Evolutionary conservation across 345 rosid species (phyloP), one percentile per base, ranked within the genome.

Genomic region (Excoecaria agallocha): DNA sequence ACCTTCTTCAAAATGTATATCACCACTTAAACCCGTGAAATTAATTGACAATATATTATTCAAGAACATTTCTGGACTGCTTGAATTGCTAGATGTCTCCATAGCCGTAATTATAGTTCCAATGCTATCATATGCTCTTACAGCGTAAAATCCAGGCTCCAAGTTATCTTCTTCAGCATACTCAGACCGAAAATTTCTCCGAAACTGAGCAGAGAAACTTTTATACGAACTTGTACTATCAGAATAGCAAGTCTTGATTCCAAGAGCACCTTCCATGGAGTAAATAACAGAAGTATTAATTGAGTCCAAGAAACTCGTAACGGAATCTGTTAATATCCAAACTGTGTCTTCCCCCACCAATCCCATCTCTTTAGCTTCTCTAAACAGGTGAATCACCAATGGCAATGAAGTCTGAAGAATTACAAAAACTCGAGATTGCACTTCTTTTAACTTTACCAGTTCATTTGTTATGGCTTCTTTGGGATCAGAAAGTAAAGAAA

Each of bases 221-320:
- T 3, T 37, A 68, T 77, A 80, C 37, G 74, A 45, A 41, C 10
- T 62, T 16, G 48, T 58, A 4, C 30, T 50, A 17, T 81, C 66
- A 1, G 80, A 25, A 74, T 71, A 80, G 57, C 79, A 66, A 0
- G 71, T 49, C 70, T 77, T 82, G 82, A 89, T 76, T 74, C 87
- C 89, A 20, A 87, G 38, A 49, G 82, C 72, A 13, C 89, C 93
- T 80, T 83, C 74, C 85, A 87, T 82, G 9, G 84, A 77, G 60
- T 81, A 71, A 56, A 84, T 74, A 59, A 83, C 85, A 1, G 89
- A 79, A 20, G 74, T 56, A 66, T 82, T 58, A 68, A 82, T 8
- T 2, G 83, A 80, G 61, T 85, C 89, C 0, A 87, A 52, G 43
- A 69, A 78, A 50, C 68, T 74, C 2, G 86, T 25, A n/a, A 84